Evolutionary conservation across 2,329 filamentous ascomycete species (phyloP).

Genomic region (Neofusicoccum cordaticola): DNA sequence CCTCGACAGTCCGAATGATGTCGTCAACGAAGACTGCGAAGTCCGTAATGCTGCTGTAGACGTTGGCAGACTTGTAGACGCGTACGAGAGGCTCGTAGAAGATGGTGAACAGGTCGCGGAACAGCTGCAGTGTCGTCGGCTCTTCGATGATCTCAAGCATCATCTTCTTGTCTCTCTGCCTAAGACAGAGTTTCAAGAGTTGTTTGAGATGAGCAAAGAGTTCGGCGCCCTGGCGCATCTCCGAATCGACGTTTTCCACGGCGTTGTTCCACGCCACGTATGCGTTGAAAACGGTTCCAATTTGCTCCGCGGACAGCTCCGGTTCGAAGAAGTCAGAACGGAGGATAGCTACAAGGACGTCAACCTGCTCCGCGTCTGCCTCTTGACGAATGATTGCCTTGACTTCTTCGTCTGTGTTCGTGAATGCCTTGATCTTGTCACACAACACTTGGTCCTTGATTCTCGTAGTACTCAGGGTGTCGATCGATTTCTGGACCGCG

Average conservation of each 20-base stretch:
- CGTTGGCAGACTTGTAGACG: constrained; percentile 97
- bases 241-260: constrained; percentile 84
- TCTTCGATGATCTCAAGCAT: constrained; percentile 96
- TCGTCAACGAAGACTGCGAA: constrained; percentile 93
- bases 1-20: constrained; percentile 75
- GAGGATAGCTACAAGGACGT: constrained; percentile 81
- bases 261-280: constrained; percentile 96
- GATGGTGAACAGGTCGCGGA: constrained; percentile 94
- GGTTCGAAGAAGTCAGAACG: constrained; percentile 74
- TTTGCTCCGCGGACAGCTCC: constrained; percentile 68
- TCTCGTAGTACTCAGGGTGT: constrained; percentile 65
- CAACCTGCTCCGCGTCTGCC: constrained; percentile 69
- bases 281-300: constrained; percentile 84
- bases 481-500: constrained; percentile 82
- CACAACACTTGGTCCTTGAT: constrained; percentile 79
- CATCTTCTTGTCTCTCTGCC: constrained; percentile 93
- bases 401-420: constrained; percentile 68
- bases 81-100: constrained; percentile 97
- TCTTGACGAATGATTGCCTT: constrained; percentile 74
- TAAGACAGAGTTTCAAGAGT: constrained; percentile 83
- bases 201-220: constrained; percentile 95
- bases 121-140: constrained; percentile 92
- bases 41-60: constrained; percentile 95
- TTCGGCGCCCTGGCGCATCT: constrained; percentile 84
- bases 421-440: constrained; percentile 77